phyloP scores from a whole-genome alignment of 1,139 yeast genomes.

The Wickerhamiella infanticola region DNA sequence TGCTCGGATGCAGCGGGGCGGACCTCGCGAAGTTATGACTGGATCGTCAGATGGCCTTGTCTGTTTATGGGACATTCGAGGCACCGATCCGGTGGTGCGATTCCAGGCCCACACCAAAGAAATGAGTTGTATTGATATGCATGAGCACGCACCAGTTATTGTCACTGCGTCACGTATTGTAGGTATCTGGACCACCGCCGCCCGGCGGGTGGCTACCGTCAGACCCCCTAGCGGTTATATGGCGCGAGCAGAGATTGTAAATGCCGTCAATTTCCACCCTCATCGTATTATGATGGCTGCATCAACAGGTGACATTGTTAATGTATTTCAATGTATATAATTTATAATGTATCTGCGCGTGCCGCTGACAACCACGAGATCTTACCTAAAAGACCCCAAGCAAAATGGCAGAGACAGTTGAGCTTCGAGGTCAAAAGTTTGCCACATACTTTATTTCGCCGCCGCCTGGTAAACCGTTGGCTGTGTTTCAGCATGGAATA shows the following conservation, averaged over 20 bases:
- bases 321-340: slow-evolving; percentile 39
- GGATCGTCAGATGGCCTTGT: slow-evolving; percentile 71
- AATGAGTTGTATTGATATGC: slow-evolving; percentile 65
- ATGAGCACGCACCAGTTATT: slow-evolving; percentile 91
- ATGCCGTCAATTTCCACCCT: slow-evolving; percentile 71
- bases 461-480: slow-evolving; percentile 31
- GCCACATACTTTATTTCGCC: slow-evolving; percentile 53
- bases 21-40: slow-evolving; percentile 74
- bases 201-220: slow-evolving; percentile 51
- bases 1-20: slow-evolving; percentile 94
- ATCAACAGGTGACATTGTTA: slow-evolving; percentile 61
- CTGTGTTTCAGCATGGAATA: slow-evolving; percentile 84
- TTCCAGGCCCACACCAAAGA: slow-evolving; percentile 45
- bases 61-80: slow-evolving; percentile 80
- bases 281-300: slow-evolving; percentile 90
- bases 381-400: neutral
- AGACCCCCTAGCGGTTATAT: slow-evolving; percentile 31
- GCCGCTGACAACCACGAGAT: neutral
- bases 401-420: neutral
- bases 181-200: slow-evolving; percentile 79
- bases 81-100: slow-evolving; percentile 50
- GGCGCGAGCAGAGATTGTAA: slow-evolving; percentile 30
- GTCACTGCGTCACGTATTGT: slow-evolving; percentile 65
- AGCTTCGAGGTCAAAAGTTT: slow-evolving; percentile 21
- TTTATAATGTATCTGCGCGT: too few relatives aligned